phyloP scores from a whole-genome alignment of 306 rosid species.

The Cucurbita maxima region DNA sequence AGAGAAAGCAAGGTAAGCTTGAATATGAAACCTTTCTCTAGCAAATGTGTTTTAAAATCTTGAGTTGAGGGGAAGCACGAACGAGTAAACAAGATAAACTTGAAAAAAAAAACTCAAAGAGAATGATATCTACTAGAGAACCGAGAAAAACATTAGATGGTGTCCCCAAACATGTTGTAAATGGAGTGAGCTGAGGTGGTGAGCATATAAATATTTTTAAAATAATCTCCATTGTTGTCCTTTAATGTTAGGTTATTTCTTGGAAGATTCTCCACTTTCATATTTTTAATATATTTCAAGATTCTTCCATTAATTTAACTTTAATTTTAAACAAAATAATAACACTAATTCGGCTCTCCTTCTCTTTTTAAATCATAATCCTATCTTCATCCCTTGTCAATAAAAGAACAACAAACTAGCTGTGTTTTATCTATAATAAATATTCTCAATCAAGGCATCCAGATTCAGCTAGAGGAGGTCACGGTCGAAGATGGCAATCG shows the following conservation, averaged over 20 bases:
- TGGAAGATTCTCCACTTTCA: slow-evolving; percentile 1
- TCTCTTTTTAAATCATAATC: background rate
- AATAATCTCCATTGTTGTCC: background rate
- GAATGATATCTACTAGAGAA: too few relatives aligned
- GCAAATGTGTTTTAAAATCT: too few relatives aligned
- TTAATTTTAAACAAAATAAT: background rate
- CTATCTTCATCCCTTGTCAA: background rate
- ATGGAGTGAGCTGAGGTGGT: slow-evolving; percentile 2
- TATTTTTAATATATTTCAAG: background rate
- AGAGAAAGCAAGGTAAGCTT: too few relatives aligned
- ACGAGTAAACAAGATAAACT: too few relatives aligned
- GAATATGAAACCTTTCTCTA: too few relatives aligned
- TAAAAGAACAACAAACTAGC: background rate
- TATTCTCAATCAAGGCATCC: background rate
- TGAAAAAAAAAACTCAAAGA: too few relatives aligned
- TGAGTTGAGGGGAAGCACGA: too few relatives aligned
- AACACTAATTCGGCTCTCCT: background rate
- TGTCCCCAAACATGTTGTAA: too few relatives aligned
- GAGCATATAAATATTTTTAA: background rate
- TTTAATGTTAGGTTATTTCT: background rate
- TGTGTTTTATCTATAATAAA: background rate
- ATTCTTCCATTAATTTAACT: background rate
- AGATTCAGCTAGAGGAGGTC: background rate
- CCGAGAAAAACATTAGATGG: too few relatives aligned
- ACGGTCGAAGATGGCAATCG: background rate